A percentile compares a stretch with the other conserved stretches of the same genome.
These are phyloP conservation scores for Tritrichomonas musculus DNA, from an alignment of 208 protist species.

Conservation along the genomic window DNA sequence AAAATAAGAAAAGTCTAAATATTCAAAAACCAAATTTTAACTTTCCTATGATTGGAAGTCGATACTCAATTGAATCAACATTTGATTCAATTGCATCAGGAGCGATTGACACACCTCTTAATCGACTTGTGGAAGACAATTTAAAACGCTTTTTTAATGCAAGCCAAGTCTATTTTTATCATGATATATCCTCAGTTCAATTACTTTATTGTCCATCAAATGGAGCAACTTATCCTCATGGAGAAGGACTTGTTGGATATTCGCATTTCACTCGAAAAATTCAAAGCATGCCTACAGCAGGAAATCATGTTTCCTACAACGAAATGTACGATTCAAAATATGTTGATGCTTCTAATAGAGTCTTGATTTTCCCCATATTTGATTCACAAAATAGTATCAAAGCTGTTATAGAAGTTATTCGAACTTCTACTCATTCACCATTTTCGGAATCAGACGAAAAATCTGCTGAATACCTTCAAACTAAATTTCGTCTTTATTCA, in stretches of 20 bases:
- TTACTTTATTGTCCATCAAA: not conserved
- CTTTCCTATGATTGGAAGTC: no score
- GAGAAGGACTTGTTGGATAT: not conserved
- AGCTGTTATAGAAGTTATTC: not conserved
- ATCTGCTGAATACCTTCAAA: slow-evolving; percentile 21
- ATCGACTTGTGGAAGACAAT: not conserved
- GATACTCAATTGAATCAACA: not conserved
- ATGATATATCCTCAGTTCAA: slow-evolving; percentile 21
- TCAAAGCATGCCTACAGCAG: not conserved
- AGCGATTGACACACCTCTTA: not conserved
- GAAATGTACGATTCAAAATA: not conserved
- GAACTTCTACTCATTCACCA: not conserved
- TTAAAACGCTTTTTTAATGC: not conserved
- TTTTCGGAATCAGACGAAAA: not conserved
- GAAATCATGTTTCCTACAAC: not conserved
- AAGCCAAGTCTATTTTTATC: not conserved
- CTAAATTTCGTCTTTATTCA: not conserved
- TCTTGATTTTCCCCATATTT: not conserved
- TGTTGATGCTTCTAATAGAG: no score
- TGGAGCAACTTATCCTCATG: not conserved
- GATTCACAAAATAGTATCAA: not conserved
- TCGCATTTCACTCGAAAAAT: not conserved
- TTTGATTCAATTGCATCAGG: not conserved
- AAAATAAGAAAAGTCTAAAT: no score
- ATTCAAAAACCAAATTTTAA: no score